These are phyloP conservation scores for Deuterostichococcus epilithicus DNA, from an alignment of 139 green algal genomes.

Conservation along the genomic window DNA sequence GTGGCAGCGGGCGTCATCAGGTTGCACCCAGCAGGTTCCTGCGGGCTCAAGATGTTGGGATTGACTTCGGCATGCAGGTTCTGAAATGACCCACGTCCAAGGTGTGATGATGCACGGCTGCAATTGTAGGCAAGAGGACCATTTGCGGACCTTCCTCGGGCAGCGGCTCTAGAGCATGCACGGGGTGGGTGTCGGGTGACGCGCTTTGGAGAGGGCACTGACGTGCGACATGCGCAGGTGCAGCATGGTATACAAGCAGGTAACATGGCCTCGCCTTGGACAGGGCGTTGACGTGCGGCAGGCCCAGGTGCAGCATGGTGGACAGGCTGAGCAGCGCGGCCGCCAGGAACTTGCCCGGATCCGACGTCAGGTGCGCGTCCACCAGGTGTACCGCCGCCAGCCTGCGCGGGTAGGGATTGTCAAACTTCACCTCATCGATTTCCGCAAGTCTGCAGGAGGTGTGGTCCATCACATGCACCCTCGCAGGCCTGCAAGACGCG, in stretches of 20 bases:
- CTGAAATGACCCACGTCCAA: no score
- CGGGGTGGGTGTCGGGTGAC: no score
- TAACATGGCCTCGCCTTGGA: slow-evolving; percentile 48
- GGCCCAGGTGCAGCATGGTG: slow-evolving; percentile 77
- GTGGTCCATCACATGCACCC: neutral
- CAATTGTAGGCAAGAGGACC: no score
- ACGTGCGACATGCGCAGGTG: no score
- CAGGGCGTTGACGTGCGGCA: slow-evolving; percentile 80
- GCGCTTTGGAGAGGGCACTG: no score
- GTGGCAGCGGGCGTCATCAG: slow-evolving; percentile 26
- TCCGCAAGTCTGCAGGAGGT: neutral
- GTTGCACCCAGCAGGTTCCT: neutral
- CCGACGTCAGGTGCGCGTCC: slow-evolving; percentile 69
- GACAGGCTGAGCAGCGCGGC: slow-evolving; percentile 70
- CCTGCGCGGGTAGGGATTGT: neutral
- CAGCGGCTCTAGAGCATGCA: no score
- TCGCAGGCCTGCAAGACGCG: neutral
- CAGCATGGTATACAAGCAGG: neutral
- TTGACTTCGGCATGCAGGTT: neutral
- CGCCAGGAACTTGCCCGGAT: slow-evolving; percentile 76
- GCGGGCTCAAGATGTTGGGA: no score
- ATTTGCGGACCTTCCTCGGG: no score
- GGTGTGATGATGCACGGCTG: no score
- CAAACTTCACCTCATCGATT: neutral
- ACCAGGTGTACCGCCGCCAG: slow-evolving; percentile 69